Evolutionary conservation across 2,329 filamentous ascomycete genomes (phyloP).

Genomic region (Blastomyces emzantsi): DNA sequence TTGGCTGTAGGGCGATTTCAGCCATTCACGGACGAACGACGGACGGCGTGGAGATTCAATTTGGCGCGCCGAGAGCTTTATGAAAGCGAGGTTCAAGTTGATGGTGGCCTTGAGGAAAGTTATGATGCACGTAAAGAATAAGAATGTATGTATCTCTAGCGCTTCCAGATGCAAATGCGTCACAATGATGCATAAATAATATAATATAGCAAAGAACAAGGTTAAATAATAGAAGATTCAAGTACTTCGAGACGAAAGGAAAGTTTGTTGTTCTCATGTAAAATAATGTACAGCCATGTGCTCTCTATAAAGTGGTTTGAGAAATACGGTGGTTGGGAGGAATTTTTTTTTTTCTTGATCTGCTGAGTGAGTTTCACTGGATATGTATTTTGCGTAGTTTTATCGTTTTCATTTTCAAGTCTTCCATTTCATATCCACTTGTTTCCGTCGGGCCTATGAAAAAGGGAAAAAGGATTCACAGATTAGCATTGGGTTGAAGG

Average conservation of each 20-base stretch:
- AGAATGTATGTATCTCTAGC: neutral
- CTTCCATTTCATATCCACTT: conserved; percentile 35
- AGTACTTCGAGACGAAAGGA: neutral
- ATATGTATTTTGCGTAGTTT: neutral
- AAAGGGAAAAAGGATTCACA: conserved; percentile 7
- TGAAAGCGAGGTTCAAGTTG: neutral
- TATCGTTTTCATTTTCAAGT: conserved; percentile 3
- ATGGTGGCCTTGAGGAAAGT: neutral
- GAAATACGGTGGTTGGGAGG: neutral
- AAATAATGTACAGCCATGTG: conserved; percentile 1
- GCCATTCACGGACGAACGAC: neutral
- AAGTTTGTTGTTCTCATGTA: neutral
- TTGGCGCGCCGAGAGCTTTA: neutral
- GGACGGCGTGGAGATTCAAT: neutral
- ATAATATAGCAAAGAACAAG: neutral
- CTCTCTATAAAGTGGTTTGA: neutral
- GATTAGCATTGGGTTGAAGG: conserved; percentile 7
- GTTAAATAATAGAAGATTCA: neutral
- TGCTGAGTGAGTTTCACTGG: neutral
- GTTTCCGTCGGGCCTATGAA: conserved; percentile 41
- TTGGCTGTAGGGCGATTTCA: neutral
- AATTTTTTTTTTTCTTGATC: neutral
- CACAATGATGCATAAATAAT: neutral
- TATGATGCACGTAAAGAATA: neutral
- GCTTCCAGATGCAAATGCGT: neutral